These are phyloP conservation scores for Candida sanyaensis DNA, from an alignment of 1,139 yeast genomes.

Conservation along the genomic window DNA sequence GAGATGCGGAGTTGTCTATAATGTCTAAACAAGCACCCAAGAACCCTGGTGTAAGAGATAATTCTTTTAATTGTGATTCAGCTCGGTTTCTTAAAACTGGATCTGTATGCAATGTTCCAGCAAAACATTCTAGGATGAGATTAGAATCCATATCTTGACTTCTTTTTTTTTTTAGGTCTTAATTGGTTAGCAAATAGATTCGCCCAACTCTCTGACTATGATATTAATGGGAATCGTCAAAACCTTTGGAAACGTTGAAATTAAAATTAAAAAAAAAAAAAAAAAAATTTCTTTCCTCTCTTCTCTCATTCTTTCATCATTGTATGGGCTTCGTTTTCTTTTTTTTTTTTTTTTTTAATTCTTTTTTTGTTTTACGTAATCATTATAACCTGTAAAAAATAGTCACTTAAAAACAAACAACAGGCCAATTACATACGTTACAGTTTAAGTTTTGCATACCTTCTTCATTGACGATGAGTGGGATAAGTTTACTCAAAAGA, in stretches of 20 bases:
- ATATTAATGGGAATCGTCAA: not conserved
- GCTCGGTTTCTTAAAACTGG: slow-evolving; percentile 65
- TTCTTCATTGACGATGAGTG: not conserved
- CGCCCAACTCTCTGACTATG: too few species aligned
- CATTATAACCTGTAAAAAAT: not conserved
- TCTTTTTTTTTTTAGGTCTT: not conserved
- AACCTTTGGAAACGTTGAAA: not conserved
- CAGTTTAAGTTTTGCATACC: not conserved
- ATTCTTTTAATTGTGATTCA: slow-evolving; percentile 62
- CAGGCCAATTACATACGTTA: not conserved
- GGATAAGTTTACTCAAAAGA: too few species aligned
- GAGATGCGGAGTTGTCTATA: slow-evolving; percentile 44
- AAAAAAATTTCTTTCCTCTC: not conserved
- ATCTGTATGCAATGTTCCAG: slow-evolving; percentile 77
- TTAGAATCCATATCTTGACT: slow-evolving; percentile 58
- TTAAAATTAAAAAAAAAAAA: slow-evolving; percentile 1
- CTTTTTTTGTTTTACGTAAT: not conserved
- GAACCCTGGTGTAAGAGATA: slow-evolving; percentile 68
- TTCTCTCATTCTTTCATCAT: not conserved
- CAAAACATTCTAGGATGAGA: slow-evolving; percentile 72
- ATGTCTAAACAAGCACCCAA: slow-evolving; percentile 83
- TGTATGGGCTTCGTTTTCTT: not conserved
- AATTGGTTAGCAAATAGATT: too few species aligned
- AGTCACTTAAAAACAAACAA: too few species aligned
- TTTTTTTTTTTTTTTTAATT: not conserved